phyloP scores from a whole-genome alignment of 1,284 basidiomycete genomes.

The Ganoderma meredithae region DNA sequence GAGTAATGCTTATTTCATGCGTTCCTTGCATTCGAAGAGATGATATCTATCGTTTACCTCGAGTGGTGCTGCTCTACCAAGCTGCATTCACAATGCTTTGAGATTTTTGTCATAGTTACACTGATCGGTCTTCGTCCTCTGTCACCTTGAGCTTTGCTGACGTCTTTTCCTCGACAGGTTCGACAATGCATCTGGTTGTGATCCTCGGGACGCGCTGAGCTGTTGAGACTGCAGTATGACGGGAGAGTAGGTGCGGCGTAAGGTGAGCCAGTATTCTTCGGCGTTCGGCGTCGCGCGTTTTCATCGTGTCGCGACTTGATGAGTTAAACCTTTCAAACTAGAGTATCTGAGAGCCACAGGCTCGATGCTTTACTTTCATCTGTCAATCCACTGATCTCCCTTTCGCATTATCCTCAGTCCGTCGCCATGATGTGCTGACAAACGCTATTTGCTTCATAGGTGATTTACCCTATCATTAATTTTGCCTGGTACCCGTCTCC shows the following conservation, averaged over 20 bases:
- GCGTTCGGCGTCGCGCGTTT: slow-evolving; percentile 3
- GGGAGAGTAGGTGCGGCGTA: not conserved
- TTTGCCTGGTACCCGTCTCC: not conserved
- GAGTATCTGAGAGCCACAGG: slow-evolving; percentile 82
- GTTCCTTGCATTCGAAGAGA: slow-evolving; percentile 52
- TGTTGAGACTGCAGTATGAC: not conserved
- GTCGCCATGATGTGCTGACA: not conserved
- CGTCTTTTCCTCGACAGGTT: slow-evolving; percentile 27
- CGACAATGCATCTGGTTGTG: not conserved
- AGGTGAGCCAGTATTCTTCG: slow-evolving; percentile 17
- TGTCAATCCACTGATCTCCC: slow-evolving; percentile 69
- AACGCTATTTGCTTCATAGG: not conserved
- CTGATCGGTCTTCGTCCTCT: slow-evolving; percentile 63
- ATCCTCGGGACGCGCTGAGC: not conserved
- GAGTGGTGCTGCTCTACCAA: slow-evolving; percentile 61
- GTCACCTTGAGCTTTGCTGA: slow-evolving; percentile 24
- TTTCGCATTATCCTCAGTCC: not conserved
- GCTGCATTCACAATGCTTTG: slow-evolving; percentile 56
- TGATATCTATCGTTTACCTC: slow-evolving; percentile 57
- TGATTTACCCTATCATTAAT: not conserved
- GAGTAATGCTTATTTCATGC: slow-evolving; percentile 27
- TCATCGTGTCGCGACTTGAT: slow-evolving; percentile 45
- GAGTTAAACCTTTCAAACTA: slow-evolving; percentile 82
- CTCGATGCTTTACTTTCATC: slow-evolving; percentile 72
- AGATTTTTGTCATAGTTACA: slow-evolving; percentile 87